Conservation (phyloP, 192 early-diverging fungal genomes). For the Coemansia sp. region DNA sequence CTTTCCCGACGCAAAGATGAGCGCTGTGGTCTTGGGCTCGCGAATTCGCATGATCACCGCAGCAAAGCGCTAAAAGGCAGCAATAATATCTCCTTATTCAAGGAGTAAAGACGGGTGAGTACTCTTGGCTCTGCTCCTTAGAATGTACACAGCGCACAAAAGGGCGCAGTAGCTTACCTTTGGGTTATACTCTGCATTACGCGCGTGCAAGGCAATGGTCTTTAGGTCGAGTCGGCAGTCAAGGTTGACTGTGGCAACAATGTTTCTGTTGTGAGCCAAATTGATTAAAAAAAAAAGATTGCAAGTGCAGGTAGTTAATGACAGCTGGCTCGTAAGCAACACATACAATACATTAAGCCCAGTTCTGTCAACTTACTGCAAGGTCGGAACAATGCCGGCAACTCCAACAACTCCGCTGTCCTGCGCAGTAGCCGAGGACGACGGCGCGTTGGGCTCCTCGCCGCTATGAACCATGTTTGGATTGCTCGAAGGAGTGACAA, state of each 20-base stretch:
- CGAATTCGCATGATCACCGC: slow-evolving; percentile 99
- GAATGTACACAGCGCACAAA: neutral
- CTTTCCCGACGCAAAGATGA: slow-evolving; percentile 99
- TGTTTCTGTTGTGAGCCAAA: slow-evolving; percentile 69
- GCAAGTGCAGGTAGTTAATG: neutral
- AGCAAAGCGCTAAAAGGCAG: slow-evolving; percentile 87
- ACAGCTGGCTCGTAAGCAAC: neutral
- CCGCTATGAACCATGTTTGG: slow-evolving; percentile 19
- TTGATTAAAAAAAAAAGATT: neutral
- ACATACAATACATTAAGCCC: neutral
- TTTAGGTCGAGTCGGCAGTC: slow-evolving; percentile 97
- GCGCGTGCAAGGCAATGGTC: slow-evolving; percentile 98
- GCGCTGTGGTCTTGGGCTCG: slow-evolving; percentile 98
- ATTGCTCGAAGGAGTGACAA: slow-evolving; percentile 40
- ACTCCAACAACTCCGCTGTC: slow-evolving; percentile 28
- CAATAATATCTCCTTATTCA: neutral
- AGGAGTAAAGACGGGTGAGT: slow-evolving; percentile 11
- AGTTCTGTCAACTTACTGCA: slow-evolving; percentile 34
- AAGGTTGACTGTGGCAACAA: slow-evolving; percentile 98
- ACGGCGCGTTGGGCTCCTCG: slow-evolving; percentile 14
- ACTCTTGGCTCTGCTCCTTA: neutral
- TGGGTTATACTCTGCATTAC: slow-evolving; percentile 99
- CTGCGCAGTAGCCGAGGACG: slow-evolving; percentile 9
- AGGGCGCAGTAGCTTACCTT: slow-evolving; percentile 71
- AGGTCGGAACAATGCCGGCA: slow-evolving; percentile 54